Percentiles rank a stretch among this genome's conserved stretches.
Conservation (phyloP, 768 basidiomycete genomes). For the Cyclocybe aegerita region DNA sequence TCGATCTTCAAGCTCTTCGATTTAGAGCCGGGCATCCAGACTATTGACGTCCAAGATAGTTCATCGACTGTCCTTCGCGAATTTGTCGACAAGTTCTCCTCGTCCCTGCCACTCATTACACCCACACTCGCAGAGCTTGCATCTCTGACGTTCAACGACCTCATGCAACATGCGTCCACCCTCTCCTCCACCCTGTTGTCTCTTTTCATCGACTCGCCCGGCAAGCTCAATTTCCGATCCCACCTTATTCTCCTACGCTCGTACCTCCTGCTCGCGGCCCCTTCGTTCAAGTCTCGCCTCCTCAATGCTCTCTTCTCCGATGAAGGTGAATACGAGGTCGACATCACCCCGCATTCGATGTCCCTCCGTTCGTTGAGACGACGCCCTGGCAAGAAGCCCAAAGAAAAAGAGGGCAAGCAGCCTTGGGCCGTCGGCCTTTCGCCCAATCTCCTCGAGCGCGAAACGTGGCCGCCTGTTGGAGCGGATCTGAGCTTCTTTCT, state of each 20-base stretch:
- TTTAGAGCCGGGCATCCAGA: constrained; percentile 56
- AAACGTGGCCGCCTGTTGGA: constrained; percentile 86
- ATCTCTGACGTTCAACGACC: constrained; percentile 59
- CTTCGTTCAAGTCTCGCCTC: constrained; percentile 72
- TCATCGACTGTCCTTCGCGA: constrained; percentile 32
- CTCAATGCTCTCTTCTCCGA: constrained; percentile 78
- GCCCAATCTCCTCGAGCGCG: constrained; percentile 65
- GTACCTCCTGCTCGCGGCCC: constrained; percentile 71
- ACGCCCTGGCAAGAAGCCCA: constrained; percentile 22
- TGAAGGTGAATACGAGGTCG: constrained; percentile 47
- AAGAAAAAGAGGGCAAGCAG: constrained; percentile 22
- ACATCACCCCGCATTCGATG: constrained; percentile 31
- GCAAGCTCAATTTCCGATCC: constrained; percentile 64
- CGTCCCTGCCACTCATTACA: constrained; percentile 55
- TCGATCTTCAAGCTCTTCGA: constrained; percentile 58
- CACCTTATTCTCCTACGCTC: constrained; percentile 72
- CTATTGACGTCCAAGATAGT: constrained; percentile 24
- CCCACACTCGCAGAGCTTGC: constrained; percentile 66
- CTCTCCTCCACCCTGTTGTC: constrained; percentile 68
- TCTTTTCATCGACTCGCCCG: constrained; percentile 61
- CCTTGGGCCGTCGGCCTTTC: constrained; percentile 75
- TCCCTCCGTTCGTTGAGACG: constrained; percentile 34
- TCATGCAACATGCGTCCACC: constrained; percentile 57
- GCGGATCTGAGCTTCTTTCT: constrained; percentile 82
- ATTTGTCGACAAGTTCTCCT: constrained; percentile 62